Base-by-base conservation (phyloP, 805 yeast species). In the Ogataea wickerhamii region DNA sequence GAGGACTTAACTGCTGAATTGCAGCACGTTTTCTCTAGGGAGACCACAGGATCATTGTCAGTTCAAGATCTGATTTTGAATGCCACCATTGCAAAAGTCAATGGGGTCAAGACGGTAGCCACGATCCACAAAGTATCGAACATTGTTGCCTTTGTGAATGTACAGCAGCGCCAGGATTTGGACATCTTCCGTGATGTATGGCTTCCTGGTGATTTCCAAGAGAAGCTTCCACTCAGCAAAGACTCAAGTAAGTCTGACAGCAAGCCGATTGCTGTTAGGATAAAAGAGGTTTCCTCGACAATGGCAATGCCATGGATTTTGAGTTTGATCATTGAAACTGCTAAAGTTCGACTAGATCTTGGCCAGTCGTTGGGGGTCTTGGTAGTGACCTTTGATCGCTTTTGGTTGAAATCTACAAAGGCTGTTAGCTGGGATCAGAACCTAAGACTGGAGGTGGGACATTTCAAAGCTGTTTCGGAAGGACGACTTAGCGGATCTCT, bases 11-110 rank as follows among this genome's bases (percentile, higher is more conserved):
- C 74, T 16, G 84, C 91, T 0, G 79, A 89, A 0, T 64, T 93
- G 24, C 96, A 87, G 52, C 98, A 93, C 59, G 79, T 86, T 12
- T 93, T 87, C 55, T 91, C 98, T 0, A 75, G 95, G 44, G 96
- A 87, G 45, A 73, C 83, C 0, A 87, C 95, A 67, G 95, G 94
- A 0, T 79, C 84, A 3, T 58, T 86, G 20, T 48, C 56, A 1
- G 45, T 77, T 6, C 68, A 76, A 13, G 66, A 70, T 29, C 55
- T 81, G 8, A 53, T 78, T 32, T 22, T 77, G 10, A 70, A 71
- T 4, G 67, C 74, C n/a, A 63, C 75, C 14, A 53, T 80, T 25
- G 67, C 73, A 0, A 70, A 69, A 28, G 63, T 68, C 0, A 37
- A 49, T 4, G 51, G 45, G 4, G 52, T 66, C 11, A 73, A 68